Conservation (phyloP, 2,329 filamentous ascomycete species). For the Emmonsiellopsis sp. region DNA sequence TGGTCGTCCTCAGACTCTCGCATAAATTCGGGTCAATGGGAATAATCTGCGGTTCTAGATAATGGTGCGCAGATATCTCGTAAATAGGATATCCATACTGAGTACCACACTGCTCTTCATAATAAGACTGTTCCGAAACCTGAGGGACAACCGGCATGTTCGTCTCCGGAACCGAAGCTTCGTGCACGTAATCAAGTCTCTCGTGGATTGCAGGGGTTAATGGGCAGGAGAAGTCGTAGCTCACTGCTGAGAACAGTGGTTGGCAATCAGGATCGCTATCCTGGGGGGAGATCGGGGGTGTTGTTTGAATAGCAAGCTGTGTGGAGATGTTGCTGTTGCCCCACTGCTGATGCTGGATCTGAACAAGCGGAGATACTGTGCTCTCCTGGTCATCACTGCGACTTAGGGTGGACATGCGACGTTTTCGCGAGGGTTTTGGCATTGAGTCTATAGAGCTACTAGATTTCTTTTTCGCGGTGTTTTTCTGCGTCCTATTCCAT, state of each 20-base stretch:
- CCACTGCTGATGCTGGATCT: not conserved
- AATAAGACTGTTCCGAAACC: not conserved
- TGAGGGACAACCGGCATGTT: not conserved
- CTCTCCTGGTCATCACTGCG: not conserved
- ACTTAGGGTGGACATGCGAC: not conserved
- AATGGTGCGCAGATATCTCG: not conserved
- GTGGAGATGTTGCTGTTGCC: not conserved
- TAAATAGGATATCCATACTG: not conserved
- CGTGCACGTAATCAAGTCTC: not conserved
- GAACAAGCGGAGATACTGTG: not conserved
- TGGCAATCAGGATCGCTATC: not conserved
- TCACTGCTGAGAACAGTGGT: no score
- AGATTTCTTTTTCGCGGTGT: not conserved
- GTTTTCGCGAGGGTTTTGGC: not conserved
- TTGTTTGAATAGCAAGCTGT: not conserved
- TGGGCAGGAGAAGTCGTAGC: not conserved
- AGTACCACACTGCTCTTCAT: not conserved
- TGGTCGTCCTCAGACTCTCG: not conserved
- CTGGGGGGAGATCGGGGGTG: not conserved
- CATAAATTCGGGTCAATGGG: not conserved
- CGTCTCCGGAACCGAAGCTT: not conserved
- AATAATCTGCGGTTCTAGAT: not conserved
- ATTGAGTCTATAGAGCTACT: not conserved
- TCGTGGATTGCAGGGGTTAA: not conserved
- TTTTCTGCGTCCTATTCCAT: constrained; percentile 12